Evolutionary conservation across 1,284 basidiomycete species (phyloP).

Genomic region (Quambalaria eucalypti): DNA sequence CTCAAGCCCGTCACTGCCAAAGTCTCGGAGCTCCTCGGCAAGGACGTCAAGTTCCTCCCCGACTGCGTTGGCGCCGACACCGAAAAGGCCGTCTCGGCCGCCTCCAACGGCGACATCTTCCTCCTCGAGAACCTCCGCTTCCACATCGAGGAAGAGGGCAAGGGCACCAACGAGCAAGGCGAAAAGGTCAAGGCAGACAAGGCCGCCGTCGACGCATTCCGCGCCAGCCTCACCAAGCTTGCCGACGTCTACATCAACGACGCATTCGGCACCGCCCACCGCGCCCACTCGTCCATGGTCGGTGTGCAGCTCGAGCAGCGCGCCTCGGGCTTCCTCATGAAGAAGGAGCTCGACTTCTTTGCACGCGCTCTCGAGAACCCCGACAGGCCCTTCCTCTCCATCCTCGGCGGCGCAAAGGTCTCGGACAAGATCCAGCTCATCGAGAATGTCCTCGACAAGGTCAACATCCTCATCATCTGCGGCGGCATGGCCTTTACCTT

Average conservation of each 20-base stretch:
- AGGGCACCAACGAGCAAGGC: slow-evolving; percentile 80
- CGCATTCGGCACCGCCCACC: slow-evolving; percentile 96
- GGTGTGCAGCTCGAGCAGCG: slow-evolving; percentile 86
- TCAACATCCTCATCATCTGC: slow-evolving; percentile 90
- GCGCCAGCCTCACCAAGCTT: slow-evolving; percentile 75
- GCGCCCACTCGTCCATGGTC: slow-evolving; percentile 97
- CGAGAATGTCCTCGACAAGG: slow-evolving; percentile 98
- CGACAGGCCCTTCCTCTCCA: slow-evolving; percentile 91
- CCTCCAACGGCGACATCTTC: slow-evolving; percentile 69
- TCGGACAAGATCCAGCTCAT: slow-evolving; percentile 98
- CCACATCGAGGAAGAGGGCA: slow-evolving; percentile 96
- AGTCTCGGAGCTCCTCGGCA: slow-evolving; percentile 48
- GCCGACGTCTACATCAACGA: slow-evolving; percentile 98
- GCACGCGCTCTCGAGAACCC: slow-evolving; percentile 92
- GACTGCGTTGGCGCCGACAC: slow-evolving; percentile 81
- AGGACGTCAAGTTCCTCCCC: slow-evolving; percentile 63
- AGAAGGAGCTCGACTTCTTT: slow-evolving; percentile 98
- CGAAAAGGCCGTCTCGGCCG: slow-evolving; percentile 64
- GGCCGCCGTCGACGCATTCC: slow-evolving; percentile 71
- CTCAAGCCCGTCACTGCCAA: slow-evolving; percentile 67
- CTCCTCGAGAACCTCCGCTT: slow-evolving; percentile 96
- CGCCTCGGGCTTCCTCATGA: slow-evolving; percentile 91
- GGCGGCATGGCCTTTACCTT: slow-evolving; percentile 99
- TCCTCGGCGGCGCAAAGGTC: slow-evolving; percentile 96
- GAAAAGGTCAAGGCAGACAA: slow-evolving; percentile 87